A percentile compares a stretch with the other conserved stretches of the same genome.
Conservation (phyloP, 768 basidiomycete species). For the Royoungia palumana region DNA sequence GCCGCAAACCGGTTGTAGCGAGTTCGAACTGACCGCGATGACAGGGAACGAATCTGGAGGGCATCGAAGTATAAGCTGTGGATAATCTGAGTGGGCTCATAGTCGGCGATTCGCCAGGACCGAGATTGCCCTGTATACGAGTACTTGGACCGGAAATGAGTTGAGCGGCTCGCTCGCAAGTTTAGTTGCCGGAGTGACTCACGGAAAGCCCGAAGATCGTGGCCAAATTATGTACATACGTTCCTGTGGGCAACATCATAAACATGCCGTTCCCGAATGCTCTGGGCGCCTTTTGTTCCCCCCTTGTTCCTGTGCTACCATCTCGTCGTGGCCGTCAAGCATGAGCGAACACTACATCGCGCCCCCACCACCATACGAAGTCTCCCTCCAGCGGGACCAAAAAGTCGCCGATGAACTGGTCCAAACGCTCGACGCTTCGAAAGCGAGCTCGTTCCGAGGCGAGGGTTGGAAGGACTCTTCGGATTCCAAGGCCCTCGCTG, state of each 20-base stretch:
- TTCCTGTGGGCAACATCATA: background rate
- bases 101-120: conserved; percentile 8
- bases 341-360: conserved; percentile 30
- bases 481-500: conserved; percentile 3
- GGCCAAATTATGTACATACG: background rate
- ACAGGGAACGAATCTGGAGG: conserved; percentile 83
- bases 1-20: background rate
- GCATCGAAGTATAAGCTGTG: conserved; percentile 62
- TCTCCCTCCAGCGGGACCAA: conserved; percentile 44
- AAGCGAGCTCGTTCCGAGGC: conserved; percentile 7
- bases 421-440: conserved; percentile 11
- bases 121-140: too few species aligned
- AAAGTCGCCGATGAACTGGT: conserved; percentile 38
- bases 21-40: background rate
- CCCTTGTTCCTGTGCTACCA: background rate
- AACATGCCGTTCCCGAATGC: conserved; percentile 7
- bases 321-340: background rate
- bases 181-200: background rate
- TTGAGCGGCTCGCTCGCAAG: background rate
- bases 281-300: conserved; percentile 11
- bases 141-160: conserved; percentile 12
- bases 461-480: conserved; percentile 18
- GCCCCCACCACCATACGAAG: conserved; percentile 42
- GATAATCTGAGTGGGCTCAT: background rate
- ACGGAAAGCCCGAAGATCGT: background rate